Evolutionary conservation across 495 filamentous ascomycete genomes (phyloP).

Genomic region (Astrothelium subdiscretum): DNA sequence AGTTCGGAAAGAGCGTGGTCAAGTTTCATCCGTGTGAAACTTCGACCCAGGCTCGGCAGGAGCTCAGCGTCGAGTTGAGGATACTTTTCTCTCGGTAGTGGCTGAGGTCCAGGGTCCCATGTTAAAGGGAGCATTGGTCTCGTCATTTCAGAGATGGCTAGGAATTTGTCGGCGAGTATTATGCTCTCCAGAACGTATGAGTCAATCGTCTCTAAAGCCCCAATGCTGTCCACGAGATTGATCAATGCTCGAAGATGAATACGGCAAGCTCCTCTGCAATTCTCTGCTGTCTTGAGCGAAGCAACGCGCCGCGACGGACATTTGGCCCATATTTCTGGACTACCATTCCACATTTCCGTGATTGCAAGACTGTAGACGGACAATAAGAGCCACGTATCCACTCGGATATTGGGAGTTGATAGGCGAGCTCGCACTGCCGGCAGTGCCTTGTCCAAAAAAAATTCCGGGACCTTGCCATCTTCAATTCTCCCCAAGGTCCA

Average conservation of each 20-base stretch:
- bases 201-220: not conserved
- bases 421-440: not conserved
- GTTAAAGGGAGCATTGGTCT: not conserved
- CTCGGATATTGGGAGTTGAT: not conserved
- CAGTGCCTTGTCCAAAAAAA: not conserved
- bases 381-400: not conserved
- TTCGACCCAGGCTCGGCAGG: not conserved
- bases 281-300: not conserved
- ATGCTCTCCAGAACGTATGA: not conserved
- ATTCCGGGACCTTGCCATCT: not conserved
- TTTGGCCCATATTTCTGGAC: not conserved
- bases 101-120: not conserved
- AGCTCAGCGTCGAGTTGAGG: not conserved
- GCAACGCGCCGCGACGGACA: not conserved
- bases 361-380: not conserved
- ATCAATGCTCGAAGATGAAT: not conserved
- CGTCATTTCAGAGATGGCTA: not conserved
- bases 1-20: not conserved
- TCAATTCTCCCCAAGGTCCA: not conserved
- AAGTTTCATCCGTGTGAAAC: not conserved
- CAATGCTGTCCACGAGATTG: not conserved
- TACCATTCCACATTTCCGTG: not conserved
- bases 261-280: not conserved
- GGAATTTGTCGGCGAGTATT: not conserved
- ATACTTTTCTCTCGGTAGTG: not conserved